Evolutionary conservation across 306 rosid species (phyloP).

Genomic region (Inga oerstediana): DNA sequence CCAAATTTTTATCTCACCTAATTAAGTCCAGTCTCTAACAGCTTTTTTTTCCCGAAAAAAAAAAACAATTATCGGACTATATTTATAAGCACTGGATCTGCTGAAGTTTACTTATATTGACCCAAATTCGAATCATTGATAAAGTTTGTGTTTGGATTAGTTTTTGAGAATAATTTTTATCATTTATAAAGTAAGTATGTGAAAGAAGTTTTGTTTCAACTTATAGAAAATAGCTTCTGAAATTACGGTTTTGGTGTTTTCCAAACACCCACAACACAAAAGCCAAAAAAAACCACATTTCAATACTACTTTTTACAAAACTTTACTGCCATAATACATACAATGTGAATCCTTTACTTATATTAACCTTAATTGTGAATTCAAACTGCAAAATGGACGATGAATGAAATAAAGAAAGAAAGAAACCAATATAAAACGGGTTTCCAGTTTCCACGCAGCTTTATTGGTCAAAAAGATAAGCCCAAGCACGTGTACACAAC

Average conservation of each 20-base stretch:
- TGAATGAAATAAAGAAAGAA: not conserved
- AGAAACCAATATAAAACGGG: not conserved
- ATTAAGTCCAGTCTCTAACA: too few species aligned
- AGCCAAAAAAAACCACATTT: not conserved
- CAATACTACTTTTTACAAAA: not conserved
- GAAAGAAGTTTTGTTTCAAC: too few species aligned
- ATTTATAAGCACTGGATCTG: not conserved
- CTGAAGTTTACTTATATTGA: not conserved
- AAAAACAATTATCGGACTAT: not conserved
- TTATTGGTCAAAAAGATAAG: conserved; percentile 39
- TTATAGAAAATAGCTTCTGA: too few species aligned
- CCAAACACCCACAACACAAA: too few species aligned
- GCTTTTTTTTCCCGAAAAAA: too few species aligned
- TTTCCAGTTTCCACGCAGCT: not conserved
- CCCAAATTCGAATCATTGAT: not conserved
- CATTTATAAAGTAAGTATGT: too few species aligned
- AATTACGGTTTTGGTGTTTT: too few species aligned
- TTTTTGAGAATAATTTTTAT: too few species aligned
- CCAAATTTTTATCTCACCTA: not conserved
- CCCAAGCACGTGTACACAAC: conserved; percentile 10
- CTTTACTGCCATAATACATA: not conserved
- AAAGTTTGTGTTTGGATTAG: too few species aligned
- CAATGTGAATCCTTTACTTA: not conserved
- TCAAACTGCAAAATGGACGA: not conserved
- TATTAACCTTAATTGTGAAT: not conserved